Base-by-base conservation (phyloP, 768 basidiomycete species). In the Hydnomerulius pinastri region DNA sequence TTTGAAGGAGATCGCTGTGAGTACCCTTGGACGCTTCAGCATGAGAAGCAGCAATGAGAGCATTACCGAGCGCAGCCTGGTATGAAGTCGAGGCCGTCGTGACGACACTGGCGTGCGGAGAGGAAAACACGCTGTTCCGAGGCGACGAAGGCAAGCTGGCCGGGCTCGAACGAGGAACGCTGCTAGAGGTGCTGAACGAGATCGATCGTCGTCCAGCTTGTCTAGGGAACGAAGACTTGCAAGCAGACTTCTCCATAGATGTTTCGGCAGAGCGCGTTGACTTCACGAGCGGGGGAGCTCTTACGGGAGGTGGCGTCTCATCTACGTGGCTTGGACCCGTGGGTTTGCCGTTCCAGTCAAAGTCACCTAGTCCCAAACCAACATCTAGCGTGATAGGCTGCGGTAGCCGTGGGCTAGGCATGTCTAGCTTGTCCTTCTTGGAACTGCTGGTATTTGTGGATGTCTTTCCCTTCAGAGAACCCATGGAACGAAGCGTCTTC, bases 1-100 rank as follows among this genome's bases (percentile, higher is more conserved):
- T 96, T 60, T 92, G 87, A 52, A 98, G 65, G 13, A 99, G 79
- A 71, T 99, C 97, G 49, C 84, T 81, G 59, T 96, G 92, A 0
- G 90, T 90, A 41, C 97, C 95, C 56, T 86, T 87, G 21, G 92
- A 82, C 4, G 92, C 93, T 66, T 98, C 96, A 2, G 95, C 88
- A 66, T 99, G 95, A 1, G 93, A 95, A 0, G 96, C 96, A 20
- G 92, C 91, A 36, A 95, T 85, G 27, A 99, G 78, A 2, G 93
- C 93, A 51, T 89, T 92, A 29, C 87, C 92, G n/a, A 98, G 77
- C 2, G 85, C 78, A 12, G 81, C 85, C 56, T 90, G 87, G 61
- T 68, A 70, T 36, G 65, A 55, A 29, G 30, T 54, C 17, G 67
- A 70, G 37, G 62, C 43, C 18, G 62, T 55, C 20, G 65, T 56